Evolutionary conservation across 1,284 basidiomycete species (phyloP), one percentile per base, ranked within the genome.

Genomic region (Tilletia indica): DNA sequence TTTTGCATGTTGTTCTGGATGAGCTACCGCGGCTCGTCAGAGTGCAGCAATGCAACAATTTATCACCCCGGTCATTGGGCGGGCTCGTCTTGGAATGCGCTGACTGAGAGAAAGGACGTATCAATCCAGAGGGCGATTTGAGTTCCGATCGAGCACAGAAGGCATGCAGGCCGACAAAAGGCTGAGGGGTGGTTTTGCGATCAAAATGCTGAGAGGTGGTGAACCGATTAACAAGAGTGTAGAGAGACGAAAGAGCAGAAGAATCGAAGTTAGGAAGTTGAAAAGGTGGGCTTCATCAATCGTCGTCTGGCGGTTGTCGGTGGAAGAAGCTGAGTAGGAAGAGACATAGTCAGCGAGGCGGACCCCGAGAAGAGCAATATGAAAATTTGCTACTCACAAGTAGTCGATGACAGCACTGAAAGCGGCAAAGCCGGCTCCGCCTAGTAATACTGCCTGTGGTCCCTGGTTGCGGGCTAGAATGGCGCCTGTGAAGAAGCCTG

Each of bases 321-420:
- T 64, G 61, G 61, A 64, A 38, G 36, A 64, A 64, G 61, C 61
- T 64, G 42, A 63, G 9, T 14, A 21, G 6, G 25, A 19, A 45
- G 51, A 9, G 51, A 54, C 51, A n/a, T 19, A 54, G 51, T 19
- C n/a, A 54, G 51, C 19, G n/a, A 47, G 34, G 64, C 16, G 69
- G 8, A 42, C 39, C 9, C 5, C 51, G 39, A 58, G 49, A 39
- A 45, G 19, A 8, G 45, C 8, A 51, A 19, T 12, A 5, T 19
- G 51, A 4, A 19, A 48, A 9, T 31, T 21, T 21, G 4, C 42
- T 39, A 76, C 77, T 47, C 71, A 78, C 74, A 82, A 84, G 68
- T 80, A 70, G 70, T 84, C 82, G 68, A 84, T 84, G 2, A 81
- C 82, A 3, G 78, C 81, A 5, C 77, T 79, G 71, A 84, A 84